Evolutionary conservation across 345 rosid genomes (phyloP), one percentile per base, ranked within the genome.

Genomic region (Kernera saxatilis): DNA sequence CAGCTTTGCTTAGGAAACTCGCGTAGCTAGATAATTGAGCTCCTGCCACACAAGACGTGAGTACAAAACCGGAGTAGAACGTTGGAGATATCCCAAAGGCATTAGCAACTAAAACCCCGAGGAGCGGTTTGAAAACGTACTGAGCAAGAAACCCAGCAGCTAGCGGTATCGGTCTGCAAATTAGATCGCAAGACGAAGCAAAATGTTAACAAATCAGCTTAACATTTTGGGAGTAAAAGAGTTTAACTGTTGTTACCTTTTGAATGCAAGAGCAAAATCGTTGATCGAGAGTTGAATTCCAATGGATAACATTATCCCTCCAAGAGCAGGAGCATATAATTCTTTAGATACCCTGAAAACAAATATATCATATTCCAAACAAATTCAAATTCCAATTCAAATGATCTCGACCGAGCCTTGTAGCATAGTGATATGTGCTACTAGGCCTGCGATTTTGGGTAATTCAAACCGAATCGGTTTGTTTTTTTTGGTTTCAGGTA

Each of bases 281-380:
- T 82, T 74, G 52, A 90, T 22, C 4, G 97, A 90, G 44, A 90
- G 87, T 79, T 62, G 73, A 74, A 90, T 90, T 73, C 97, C 97
- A 71, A 90, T 90, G 1, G 97, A 90, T 64, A 90, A 69, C 93
- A 90, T 88, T 54, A 57, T 90, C 60, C 97, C 92, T 25, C 97
- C 94, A 63, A 90, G 90, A 56, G 97, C 94, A 36, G 97, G 97
- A 23, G 97, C 90, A 57, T 90, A 88, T 30, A 88, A 27, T 29
- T 88, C 94, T 79, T 86, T 90, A 5, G 94, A 90, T 54, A 86
- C 97, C 94, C 94, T 86, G 84, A 78, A 32, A 52, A 52, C 15
- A 48, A 22, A 10, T 21, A 5, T 11, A 43, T 48, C 15, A 48
- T 48, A 15, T 61, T 3, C 11, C 77, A 18, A 29, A 5, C 5